phyloP scores from a whole-genome alignment of 2,329 filamentous ascomycete genomes.

The Nemania bipapillata region DNA sequence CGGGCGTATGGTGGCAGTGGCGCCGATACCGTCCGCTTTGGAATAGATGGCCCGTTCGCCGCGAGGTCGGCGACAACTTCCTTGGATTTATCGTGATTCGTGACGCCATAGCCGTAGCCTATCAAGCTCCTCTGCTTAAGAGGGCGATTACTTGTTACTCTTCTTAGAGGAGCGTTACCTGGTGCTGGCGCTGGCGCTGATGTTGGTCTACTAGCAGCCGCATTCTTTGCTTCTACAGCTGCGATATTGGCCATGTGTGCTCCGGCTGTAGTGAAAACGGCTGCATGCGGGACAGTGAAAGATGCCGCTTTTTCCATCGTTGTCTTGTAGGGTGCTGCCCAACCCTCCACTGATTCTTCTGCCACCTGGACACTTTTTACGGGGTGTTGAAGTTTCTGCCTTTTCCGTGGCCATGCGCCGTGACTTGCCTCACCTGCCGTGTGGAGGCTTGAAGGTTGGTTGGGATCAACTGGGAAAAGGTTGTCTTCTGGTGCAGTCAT shows the following conservation, averaged over 20 bases:
- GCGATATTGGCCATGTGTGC: slow-evolving; percentile 61
- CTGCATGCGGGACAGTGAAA: slow-evolving; percentile 66
- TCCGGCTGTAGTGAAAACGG: slow-evolving; percentile 71
- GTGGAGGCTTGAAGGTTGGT: slow-evolving; percentile 51
- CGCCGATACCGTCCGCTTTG: slow-evolving; percentile 44
- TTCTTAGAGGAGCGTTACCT: slow-evolving; percentile 30
- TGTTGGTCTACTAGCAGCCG: slow-evolving; percentile 29
- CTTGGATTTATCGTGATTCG: slow-evolving; percentile 50
- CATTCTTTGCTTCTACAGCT: slow-evolving; percentile 50
- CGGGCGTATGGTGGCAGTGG: slow-evolving; percentile 32
- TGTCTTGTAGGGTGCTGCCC: slow-evolving; percentile 61
- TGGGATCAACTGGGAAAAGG: slow-evolving; percentile 72
- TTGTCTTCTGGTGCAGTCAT: slow-evolving; percentile 73
- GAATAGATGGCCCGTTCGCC: slow-evolving; percentile 30
- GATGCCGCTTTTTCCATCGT: slow-evolving; percentile 69
- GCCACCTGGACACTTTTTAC: slow-evolving; percentile 55
- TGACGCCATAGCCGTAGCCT: slow-evolving; percentile 49
- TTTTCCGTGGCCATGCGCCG: slow-evolving; percentile 42
- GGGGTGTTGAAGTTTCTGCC: slow-evolving; percentile 48
- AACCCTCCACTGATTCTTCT: slow-evolving; percentile 49
- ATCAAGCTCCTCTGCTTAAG: slow-evolving; percentile 49
- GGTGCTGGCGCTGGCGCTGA: slow-evolving; percentile 29
- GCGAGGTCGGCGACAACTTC: slow-evolving; percentile 15
- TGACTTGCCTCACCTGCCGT: slow-evolving; percentile 36
- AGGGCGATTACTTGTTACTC: slow-evolving; percentile 41